Conservation (phyloP, 208 protist species). For the Wallacemonas rigidus region DNA sequence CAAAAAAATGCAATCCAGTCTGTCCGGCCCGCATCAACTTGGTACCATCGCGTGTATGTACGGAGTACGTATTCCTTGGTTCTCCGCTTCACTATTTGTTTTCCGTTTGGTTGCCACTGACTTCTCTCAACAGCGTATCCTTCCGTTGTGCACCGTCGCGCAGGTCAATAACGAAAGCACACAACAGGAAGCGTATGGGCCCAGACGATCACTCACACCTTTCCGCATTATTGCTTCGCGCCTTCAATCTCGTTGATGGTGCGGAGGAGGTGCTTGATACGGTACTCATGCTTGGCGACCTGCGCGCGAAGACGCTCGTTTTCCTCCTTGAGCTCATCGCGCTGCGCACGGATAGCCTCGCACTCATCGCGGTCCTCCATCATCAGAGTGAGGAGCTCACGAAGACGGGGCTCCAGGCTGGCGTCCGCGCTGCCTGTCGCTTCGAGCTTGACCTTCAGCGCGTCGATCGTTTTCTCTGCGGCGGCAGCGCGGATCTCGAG, state of each 20-base stretch:
- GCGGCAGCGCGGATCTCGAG: constrained; percentile 62
- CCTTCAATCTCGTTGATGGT: constrained; percentile 75
- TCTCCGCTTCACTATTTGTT: too few species aligned
- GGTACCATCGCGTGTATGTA: too few species aligned
- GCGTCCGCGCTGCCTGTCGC: constrained; percentile 10
- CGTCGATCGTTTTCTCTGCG: constrained; percentile 50
- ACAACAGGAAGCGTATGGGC: background rate
- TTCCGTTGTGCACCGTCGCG: too few species aligned
- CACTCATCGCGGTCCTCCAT: constrained; percentile 75
- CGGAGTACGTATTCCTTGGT: too few species aligned
- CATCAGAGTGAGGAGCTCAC: constrained; percentile 62
- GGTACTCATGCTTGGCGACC: constrained; percentile 78
- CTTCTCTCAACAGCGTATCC: too few species aligned
- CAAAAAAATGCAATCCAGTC: too few species aligned
- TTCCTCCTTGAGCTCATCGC: constrained; percentile 77
- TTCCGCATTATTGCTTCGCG: constrained; percentile 16
- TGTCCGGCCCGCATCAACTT: too few species aligned
- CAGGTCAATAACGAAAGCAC: too few species aligned
- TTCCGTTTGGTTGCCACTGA: too few species aligned
- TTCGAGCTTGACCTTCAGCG: constrained; percentile 37
- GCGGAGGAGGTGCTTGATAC: constrained; percentile 82
- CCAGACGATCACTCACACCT: background rate
- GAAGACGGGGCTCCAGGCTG: constrained; percentile 40
- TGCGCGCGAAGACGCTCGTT: constrained; percentile 69
- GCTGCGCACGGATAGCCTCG: constrained; percentile 73